Evolutionary conservation across 768 basidiomycete genomes (phyloP), one percentile per base, ranked within the genome.

Genomic region (Termitomyces sp.): DNA sequence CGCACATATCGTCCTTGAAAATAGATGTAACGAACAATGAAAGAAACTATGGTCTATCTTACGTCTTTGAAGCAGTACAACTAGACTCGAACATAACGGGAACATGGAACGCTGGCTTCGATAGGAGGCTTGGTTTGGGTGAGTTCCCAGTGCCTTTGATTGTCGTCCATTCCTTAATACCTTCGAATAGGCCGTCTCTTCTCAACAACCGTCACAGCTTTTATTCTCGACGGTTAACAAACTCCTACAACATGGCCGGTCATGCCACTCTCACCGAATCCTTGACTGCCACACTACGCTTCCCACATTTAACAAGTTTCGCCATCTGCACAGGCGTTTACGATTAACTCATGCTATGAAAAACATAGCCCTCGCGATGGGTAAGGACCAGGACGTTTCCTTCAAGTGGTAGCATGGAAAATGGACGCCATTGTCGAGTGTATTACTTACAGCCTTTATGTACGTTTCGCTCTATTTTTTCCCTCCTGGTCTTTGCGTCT

Each of bases 181-280:
- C 5, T 8, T 27, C 9, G 16, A 31, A 42, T 27, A 77, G 76
- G 71, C 73, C 31, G 77, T 69, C 65, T 78, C 15, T 78, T 78
- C 63, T 76, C 75, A 22, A 70, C 76, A 4, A 72, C 70, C 4
- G 67, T 75, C 8, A 75, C 73, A 7, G 68, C 76, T 2, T 78
- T 77, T 51, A 69, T 73, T 12, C 67, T 75, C 16, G 70, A 74
- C 50, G 72, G 70, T 11, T 72, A 4, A 75, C 57, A 64, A 69
- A 42, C 59, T 64, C 27, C 27, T 27, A 27, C 27, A 27, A 27
- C 27, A 27, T n/a, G 27, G 27, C 27, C 27, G 2, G 27, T 27
- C 27, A 27, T 27, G 27, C 27, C 27, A 27, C 4, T 27, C 27
- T 27, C 27, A 27, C 27, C 27, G 4, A 27, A 27, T n/a, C 27